These are phyloP conservation scores for Tubosaeta sp. DNA, from an alignment of 768 basidiomycete species.

Conservation along the genomic window DNA sequence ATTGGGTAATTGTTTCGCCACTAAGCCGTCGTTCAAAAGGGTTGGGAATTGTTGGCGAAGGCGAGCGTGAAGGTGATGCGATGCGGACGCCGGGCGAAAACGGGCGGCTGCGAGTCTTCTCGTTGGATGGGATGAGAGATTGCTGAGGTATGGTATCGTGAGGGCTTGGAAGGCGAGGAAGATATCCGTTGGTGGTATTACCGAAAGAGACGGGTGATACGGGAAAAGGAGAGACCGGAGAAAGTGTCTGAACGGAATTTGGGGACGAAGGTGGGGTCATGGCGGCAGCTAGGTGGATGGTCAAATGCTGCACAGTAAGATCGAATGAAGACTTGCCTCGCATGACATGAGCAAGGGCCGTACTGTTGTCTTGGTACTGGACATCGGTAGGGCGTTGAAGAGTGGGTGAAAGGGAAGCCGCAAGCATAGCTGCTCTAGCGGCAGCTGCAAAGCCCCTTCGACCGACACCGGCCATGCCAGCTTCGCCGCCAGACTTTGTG, in stretches of 20 bases:
- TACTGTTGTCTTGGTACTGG: constrained; percentile 45
- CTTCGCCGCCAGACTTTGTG: constrained; percentile 71
- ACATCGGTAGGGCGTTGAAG: constrained; percentile 24
- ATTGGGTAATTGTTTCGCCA: constrained; percentile 46
- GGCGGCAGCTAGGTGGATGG: constrained; percentile 18
- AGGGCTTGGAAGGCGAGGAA: constrained; percentile 19
- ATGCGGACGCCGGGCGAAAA: constrained; percentile 25
- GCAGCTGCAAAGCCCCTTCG: constrained; percentile 77
- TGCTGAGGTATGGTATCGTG: constrained; percentile 9
- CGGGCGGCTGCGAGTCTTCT: constrained; percentile 15
- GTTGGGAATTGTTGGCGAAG: constrained; percentile 66
- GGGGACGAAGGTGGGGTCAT: constrained; percentile 33
- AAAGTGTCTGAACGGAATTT: constrained; percentile 29
- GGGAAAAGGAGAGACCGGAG: constrained; percentile 32
- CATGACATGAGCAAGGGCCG: constrained; percentile 25
- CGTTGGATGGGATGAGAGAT: constrained; percentile 6
- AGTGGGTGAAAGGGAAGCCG: constrained; percentile 19
- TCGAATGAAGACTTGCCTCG: constrained; percentile 26
- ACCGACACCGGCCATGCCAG: constrained; percentile 91
- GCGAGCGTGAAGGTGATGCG: constrained; percentile 28
- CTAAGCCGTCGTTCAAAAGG: constrained; percentile 87
- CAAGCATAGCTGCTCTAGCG: constrained; percentile 57
- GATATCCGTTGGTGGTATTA: constrained; percentile 11
- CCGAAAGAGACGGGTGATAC: constrained; percentile 21
- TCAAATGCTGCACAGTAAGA: constrained; percentile 4